Conservation (phyloP, 805 yeast species). For the Hanseniaspora mollemarum region DNA sequence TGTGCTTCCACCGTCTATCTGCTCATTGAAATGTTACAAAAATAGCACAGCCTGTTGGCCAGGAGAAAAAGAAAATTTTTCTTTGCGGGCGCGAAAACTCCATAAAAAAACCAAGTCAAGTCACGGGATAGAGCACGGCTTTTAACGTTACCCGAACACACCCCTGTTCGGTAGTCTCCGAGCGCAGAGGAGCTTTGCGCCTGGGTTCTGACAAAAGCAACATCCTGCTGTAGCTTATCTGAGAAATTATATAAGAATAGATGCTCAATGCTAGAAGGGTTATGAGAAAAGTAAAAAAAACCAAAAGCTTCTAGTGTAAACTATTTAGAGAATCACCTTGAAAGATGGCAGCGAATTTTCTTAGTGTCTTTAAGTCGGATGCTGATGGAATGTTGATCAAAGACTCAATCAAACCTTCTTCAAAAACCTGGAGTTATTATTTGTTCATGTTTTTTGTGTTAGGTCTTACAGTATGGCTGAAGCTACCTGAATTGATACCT, state of each 20-base stretch:
- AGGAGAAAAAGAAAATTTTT: neutral
- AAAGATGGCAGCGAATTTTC: neutral
- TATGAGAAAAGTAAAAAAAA: neutral
- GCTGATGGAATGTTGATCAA: neutral
- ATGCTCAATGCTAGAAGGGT: too few relatives aligned
- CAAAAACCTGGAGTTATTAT: neutral
- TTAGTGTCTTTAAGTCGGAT: neutral
- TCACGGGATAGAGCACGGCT: too few relatives aligned
- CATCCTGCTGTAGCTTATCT: too few relatives aligned
- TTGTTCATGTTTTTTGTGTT: conserved; percentile 1
- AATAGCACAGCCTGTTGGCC: neutral
- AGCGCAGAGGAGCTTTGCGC: too few relatives aligned
- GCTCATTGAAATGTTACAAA: neutral
- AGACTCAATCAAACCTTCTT: neutral
- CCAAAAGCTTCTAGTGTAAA: too few relatives aligned
- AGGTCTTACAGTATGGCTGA: neutral
- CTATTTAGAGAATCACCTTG: too few relatives aligned
- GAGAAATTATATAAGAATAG: too few relatives aligned
- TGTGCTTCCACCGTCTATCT: too few relatives aligned
- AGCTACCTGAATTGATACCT: neutral
- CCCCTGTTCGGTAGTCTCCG: too few relatives aligned
- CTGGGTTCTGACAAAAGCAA: too few relatives aligned
- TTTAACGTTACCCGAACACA: too few relatives aligned
- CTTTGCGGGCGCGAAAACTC: neutral
- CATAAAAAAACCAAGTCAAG: too few relatives aligned